Base-by-base conservation (phyloP, 2,329 filamentous ascomycete species). In the Cercospora sp. region DNA sequence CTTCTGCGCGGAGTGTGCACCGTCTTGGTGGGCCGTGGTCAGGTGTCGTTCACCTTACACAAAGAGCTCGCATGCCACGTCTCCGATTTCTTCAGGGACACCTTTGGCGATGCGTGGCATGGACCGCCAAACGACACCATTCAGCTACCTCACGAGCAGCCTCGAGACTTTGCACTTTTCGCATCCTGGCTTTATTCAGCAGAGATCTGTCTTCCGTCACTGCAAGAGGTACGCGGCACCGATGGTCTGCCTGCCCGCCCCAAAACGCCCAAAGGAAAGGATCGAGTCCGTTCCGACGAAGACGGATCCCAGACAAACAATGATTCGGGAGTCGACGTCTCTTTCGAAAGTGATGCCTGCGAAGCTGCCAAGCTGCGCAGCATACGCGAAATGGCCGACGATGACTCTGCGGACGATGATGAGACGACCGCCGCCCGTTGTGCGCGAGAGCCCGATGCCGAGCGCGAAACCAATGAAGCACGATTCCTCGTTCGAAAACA, bases 61-160 rank as follows among this genome's bases (percentile, higher is more conserved):
- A 64, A 64, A 57, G 62, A 64, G 31, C 62, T 64, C 28, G 62
- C 61, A n/a, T 64, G 62, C 62, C 23, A 64, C 20, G 31, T 55
- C 31, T 64, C 62, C 4, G 62, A 51, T 18, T 64, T 57, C 20
- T 64, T 64, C 20, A 10, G 28, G 6, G 62, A 64, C 28, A 57
- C 31, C 5, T 64, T 64, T n/a, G 62, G 30, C 28, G 62, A 64
- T 12, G 16, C 48, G 2, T 64, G 62, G 62, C 62, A 64, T 26
- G 62, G 48, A 3, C 62, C 62, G 20, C 62, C 62, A 2, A 30
- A 64, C 31, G 62, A 64, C 18, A 53, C 23, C 13, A 33, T 64
- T 13, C 45, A 42, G 2, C 31, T 64, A 6, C 20, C 51, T n/a
- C 30, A 40, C 8, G 62, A 64, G 18, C 62, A 64, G 48, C 62